Evolutionary conservation across 257 asterid genomes (phyloP).

Genomic region (Nicotiana tabacum): DNA sequence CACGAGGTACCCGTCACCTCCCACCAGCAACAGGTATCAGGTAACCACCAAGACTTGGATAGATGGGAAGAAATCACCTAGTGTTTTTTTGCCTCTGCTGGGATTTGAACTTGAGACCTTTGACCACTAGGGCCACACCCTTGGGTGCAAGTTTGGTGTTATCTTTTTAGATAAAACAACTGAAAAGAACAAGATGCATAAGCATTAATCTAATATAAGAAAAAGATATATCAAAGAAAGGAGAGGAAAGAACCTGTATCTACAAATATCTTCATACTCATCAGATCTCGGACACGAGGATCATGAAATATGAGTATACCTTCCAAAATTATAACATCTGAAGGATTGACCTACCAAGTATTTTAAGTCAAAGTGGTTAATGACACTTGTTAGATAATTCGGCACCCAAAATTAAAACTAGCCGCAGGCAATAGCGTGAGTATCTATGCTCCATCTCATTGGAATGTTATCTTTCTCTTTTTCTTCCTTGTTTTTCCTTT

Average conservation of each 20-base stretch:
- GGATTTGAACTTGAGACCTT: no score
- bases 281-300: constrained; percentile 72
- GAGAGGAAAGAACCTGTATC: constrained; percentile 73
- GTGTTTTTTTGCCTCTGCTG: no score
- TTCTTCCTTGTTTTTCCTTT: neutral
- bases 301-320: constrained; percentile 98
- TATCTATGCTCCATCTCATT: neutral
- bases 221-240: neutral
- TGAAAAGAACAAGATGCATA: constrained; percentile 1
- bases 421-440: neutral
- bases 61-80: no score
- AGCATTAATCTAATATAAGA: neutral
- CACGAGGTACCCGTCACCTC: no score
- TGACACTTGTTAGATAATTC: neutral
- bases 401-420: neutral
- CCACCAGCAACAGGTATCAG: no score
- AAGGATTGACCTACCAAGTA: constrained; percentile 82
- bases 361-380: neutral
- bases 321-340: constrained; percentile 92
- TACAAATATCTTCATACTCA: constrained; percentile 98
- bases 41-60: no score
- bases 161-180: neutral
- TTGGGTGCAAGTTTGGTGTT: neutral
- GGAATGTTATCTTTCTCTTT: neutral
- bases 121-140: no score